Percentiles rank a stretch among this genome's conserved stretches.
These are phyloP conservation scores for Crithidia thermophila DNA, from an alignment of 208 protist genomes.

Conservation along the genomic window DNA sequence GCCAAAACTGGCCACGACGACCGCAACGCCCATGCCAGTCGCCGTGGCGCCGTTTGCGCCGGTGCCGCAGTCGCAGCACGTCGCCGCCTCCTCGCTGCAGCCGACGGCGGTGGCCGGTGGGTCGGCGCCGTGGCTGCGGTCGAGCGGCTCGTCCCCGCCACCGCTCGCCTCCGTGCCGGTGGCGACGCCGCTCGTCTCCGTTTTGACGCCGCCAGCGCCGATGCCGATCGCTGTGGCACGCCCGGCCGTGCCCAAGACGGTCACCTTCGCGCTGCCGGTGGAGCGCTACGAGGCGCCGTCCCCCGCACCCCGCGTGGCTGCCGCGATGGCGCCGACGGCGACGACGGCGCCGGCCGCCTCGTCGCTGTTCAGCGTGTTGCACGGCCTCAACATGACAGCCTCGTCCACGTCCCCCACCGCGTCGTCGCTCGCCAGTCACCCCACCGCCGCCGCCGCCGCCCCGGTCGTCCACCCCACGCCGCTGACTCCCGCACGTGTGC, in stretches of 20 bases:
- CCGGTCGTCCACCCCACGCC: not conserved
- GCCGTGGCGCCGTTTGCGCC: not conserved
- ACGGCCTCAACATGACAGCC: not conserved
- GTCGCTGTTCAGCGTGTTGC: not conserved
- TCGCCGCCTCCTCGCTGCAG: not conserved
- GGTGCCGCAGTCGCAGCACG: not conserved
- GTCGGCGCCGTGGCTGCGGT: conserved; percentile 2
- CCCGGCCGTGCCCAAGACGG: not conserved
- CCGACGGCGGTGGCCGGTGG: not conserved
- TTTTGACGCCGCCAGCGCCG: not conserved
- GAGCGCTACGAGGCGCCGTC: not conserved
- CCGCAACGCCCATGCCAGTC: no score
- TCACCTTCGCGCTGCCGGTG: conserved; percentile 14
- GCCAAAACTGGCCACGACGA: no score
- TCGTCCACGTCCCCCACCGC: not conserved
- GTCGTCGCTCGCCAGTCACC: not conserved
- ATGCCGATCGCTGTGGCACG: not conserved
- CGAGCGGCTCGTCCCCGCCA: conserved; percentile 4
- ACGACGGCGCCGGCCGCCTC: not conserved
- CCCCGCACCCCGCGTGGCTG: not conserved
- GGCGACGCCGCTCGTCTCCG: conserved; percentile 5
- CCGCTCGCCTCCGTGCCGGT: conserved; percentile 7
- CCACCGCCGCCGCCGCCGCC: not conserved
- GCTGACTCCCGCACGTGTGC: not conserved
- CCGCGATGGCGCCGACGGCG: not conserved